These are phyloP conservation scores for Coelastrella sp. DNA, from an alignment of 139 green algal species.

Conservation along the genomic window DNA sequence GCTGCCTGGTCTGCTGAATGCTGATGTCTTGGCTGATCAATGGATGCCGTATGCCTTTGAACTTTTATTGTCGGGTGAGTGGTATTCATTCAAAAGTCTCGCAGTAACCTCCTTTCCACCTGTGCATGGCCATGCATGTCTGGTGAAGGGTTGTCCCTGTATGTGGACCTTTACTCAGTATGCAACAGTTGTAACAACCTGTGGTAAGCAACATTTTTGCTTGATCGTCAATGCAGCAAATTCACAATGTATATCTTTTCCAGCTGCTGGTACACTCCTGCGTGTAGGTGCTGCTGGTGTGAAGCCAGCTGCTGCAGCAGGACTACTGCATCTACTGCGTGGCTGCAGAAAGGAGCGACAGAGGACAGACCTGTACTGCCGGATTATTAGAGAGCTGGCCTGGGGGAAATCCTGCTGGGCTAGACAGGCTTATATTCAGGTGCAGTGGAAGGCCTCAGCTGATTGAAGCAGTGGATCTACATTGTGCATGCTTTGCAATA, in stretches of 20 bases:
- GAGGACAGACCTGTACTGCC: conserved; percentile 67
- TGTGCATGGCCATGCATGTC: background rate
- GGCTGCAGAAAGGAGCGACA: conserved; percentile 56
- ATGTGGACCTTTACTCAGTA: background rate
- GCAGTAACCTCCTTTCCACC: background rate
- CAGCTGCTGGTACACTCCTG: too few relatives aligned
- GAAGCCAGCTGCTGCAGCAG: conserved; percentile 61
- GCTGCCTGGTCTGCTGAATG: conserved; percentile 45
- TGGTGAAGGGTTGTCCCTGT: background rate
- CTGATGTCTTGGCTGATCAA: background rate
- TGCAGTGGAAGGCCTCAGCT: background rate
- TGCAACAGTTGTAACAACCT: background rate
- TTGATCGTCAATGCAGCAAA: too few relatives aligned
- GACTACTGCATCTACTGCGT: conserved; percentile 58
- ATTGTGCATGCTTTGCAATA: too few relatives aligned
- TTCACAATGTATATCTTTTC: too few relatives aligned
- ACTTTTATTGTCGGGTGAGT: conserved; percentile 34
- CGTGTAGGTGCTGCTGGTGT: conserved; percentile 58
- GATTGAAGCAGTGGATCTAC: background rate
- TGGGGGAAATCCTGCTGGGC: conserved; percentile 56
- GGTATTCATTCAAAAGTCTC: background rate
- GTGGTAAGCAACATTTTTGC: too few relatives aligned
- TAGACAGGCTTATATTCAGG: conserved; percentile 68
- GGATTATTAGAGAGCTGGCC: conserved; percentile 72
- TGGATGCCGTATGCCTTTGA: conserved; percentile 34